phyloP scores from a whole-genome alignment of 2,329 filamentous ascomycete species.

The Phaeosphaeriaceae sp. region DNA sequence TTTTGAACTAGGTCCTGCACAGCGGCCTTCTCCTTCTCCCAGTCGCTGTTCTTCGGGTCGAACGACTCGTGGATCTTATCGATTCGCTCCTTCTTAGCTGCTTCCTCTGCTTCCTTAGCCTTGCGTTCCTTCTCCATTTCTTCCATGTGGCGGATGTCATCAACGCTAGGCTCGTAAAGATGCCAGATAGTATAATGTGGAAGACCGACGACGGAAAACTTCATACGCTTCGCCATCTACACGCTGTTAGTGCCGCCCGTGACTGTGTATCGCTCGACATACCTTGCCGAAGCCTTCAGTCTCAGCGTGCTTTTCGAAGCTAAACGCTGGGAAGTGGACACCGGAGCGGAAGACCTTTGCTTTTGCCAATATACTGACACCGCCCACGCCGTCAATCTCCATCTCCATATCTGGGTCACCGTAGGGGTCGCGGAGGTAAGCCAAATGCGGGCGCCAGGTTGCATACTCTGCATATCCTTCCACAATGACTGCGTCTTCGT shows the following conservation, averaged over 20 bases:
- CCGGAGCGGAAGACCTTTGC: constrained; percentile 93
- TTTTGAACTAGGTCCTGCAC: constrained; percentile 73
- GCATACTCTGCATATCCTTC: constrained; percentile 99
- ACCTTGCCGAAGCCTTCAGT: constrained; percentile 99
- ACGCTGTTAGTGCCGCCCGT: constrained; percentile 30
- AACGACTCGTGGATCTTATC: constrained; percentile 85
- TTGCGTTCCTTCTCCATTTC: constrained; percentile 93
- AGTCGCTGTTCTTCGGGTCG: constrained; percentile 76
- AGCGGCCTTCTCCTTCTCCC: constrained; percentile 87
- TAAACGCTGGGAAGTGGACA: constrained; percentile 97
- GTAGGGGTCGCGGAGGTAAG: constrained; percentile 94
- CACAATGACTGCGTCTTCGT: constrained; percentile 98
- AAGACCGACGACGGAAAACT: constrained; percentile 91
- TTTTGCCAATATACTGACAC: constrained; percentile 96
- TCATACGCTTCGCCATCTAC: constrained; percentile 96
- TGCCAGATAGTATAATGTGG: constrained; percentile 99
- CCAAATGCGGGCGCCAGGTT: constrained; percentile 95
- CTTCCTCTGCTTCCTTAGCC: constrained; percentile 80
- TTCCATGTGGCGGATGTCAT: constrained; percentile 98
- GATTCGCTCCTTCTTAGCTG: constrained; percentile 72
- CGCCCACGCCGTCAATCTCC: constrained; percentile 97
- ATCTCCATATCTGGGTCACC: constrained; percentile 99
- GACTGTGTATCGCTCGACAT: constrained; percentile 28
- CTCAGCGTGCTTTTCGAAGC: constrained; percentile 97
- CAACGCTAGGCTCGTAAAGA: constrained; percentile 97